Conservation (phyloP, 2,329 filamentous ascomycete genomes). For the Fusarium sp. region DNA sequence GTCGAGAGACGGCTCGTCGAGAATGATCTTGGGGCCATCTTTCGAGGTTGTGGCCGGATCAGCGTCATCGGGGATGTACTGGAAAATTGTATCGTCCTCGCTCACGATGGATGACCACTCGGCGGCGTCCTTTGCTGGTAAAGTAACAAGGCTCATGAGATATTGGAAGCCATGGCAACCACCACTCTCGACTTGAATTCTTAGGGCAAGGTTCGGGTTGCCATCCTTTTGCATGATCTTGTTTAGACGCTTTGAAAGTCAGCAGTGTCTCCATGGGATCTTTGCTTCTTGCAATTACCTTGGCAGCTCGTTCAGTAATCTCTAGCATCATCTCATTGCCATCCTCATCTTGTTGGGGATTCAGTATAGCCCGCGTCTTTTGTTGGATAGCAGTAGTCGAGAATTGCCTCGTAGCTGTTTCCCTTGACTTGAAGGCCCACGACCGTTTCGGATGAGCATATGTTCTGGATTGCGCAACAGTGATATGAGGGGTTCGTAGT, state of each 20-base stretch:
- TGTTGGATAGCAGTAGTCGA: constrained; percentile 49
- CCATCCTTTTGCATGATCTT: constrained; percentile 78
- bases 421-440: constrained; percentile 6
- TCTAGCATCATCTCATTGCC: constrained; percentile 85
- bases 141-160: constrained; percentile 83
- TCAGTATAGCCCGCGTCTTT: constrained; percentile 66
- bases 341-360: constrained; percentile 83
- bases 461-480: neutral
- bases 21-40: constrained; percentile 77
- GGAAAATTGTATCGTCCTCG: constrained; percentile 90
- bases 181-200: constrained; percentile 90
- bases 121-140: constrained; percentile 56
- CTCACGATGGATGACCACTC: constrained; percentile 53
- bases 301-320: constrained; percentile 84
- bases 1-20: constrained; percentile 88
- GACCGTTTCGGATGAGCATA: neutral
- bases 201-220: constrained; percentile 86
- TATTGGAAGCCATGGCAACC: constrained; percentile 99
- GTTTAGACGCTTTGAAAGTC: constrained; percentile 68
- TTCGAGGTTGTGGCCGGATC: constrained; percentile 42
- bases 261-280: neutral
- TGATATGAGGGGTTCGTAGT: neutral
- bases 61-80: constrained; percentile 67
- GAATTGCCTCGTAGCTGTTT: constrained; percentile 47
- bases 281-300: constrained; percentile 61